Evolutionary conservation across 768 basidiomycete species (phyloP), one percentile per base, ranked within the genome.

Genomic region (Coprinellus aureogranulatus): DNA sequence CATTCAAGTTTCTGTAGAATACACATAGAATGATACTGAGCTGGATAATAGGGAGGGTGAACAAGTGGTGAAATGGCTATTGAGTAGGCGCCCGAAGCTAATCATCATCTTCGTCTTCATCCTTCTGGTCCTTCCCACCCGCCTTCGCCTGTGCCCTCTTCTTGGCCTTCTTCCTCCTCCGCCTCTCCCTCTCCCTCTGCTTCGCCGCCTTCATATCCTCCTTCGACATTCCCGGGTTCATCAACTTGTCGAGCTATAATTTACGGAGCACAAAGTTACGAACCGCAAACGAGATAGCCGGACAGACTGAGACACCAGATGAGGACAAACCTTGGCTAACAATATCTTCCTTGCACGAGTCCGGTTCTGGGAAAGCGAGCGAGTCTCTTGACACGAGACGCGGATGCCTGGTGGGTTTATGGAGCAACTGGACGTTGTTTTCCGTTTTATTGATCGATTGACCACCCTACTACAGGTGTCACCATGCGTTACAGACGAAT

Each of bases 391-490:
- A 67, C 92, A 94, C 3, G 84, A 76, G 14, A 96, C 89, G 39
- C 94, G 86, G 51, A 95, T 79, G 4, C 93, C 91, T 20, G 91
- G 92, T 2, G n/a, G 94, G 94, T 63, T 86, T 88, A 69, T 98
- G 94, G 40, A 92, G 74, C 27, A 98, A 77, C 67, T 94, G 92
- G 26, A 96, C 94, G 67, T 92, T 90, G 72, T 94, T 87, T 77
- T 88, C 83, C 59, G 92, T 93, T 76, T 97, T 98, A 78, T 98
- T 96, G 68, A 96, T 87, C 26, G 92, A 94, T 78, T 98, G 94
- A n/a, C 94, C 94, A 27, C 94, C 94, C 81, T 81, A 64, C 44
- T 62, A 65, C 67, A 64, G 63, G 63, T 58, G 63, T 67, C 53
- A 56, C 50, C 37, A 34, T 52, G 47, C 26, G 53, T 59, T 55